These are phyloP conservation scores for Tolypocladium endophyticum DNA, from an alignment of 2,329 filamentous ascomycete species.

Conservation along the genomic window DNA sequence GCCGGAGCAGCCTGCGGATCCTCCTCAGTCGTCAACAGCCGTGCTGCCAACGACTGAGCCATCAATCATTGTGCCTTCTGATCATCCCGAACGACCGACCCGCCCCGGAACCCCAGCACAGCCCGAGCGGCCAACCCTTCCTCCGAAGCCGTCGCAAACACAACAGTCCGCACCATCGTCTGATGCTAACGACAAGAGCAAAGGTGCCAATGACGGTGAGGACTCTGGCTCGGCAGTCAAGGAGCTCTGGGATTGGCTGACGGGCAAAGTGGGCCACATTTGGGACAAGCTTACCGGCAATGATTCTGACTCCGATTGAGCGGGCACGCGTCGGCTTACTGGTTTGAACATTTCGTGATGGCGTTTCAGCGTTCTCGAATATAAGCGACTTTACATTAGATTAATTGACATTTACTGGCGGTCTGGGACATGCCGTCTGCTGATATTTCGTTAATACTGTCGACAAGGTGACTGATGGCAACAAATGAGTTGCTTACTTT, in stretches of 20 bases:
- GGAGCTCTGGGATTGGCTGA: conserved; percentile 41
- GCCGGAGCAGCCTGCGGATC: conserved; percentile 43
- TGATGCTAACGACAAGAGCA: conserved; percentile 4
- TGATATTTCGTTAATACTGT: background rate
- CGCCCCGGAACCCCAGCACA: background rate
- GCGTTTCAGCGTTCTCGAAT: background rate
- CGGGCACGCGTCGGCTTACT: background rate
- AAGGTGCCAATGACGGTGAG: conserved; percentile 8
- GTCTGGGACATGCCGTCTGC: background rate
- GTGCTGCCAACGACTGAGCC: background rate
- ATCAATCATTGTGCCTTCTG: conserved; percentile 1
- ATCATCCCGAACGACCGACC: conserved; percentile 7
- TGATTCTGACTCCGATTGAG: background rate
- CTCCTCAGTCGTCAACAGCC: conserved; percentile 18
- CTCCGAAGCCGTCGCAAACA: conserved; percentile 5
- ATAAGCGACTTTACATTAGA: background rate
- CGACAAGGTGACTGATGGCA: background rate
- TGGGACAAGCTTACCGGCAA: conserved; percentile 32
- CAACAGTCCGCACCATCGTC: background rate
- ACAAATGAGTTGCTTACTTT: too few species aligned
- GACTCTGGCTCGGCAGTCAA: conserved; percentile 18
- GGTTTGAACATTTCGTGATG: background rate
- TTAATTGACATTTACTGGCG: background rate
- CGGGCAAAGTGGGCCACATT: conserved; percentile 32
- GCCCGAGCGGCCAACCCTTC: background rate